phyloP scores from a whole-genome alignment of 805 yeast species.

The Saccharomyces mikatae region DNA sequence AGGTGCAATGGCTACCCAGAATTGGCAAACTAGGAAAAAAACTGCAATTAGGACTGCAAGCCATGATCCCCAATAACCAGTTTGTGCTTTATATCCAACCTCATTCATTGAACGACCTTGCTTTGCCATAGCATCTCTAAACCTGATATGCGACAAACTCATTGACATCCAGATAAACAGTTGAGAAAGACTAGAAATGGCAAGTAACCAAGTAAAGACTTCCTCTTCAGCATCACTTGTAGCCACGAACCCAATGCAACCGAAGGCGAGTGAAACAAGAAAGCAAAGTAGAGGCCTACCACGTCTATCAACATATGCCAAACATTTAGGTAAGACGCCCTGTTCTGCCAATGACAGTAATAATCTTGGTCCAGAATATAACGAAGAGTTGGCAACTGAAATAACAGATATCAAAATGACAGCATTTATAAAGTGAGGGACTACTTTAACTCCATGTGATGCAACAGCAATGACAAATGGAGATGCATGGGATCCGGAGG shows the following conservation, averaged over 20 bases:
- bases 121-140: slow-evolving; percentile 45
- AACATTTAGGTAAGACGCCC: slow-evolving; percentile 42
- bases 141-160: slow-evolving; percentile 59
- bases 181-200: slow-evolving; percentile 72
- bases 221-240: slow-evolving; percentile 49
- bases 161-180: slow-evolving; percentile 75
- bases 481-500: slow-evolving; percentile 39
- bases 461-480: slow-evolving; percentile 44
- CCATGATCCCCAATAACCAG: slow-evolving; percentile 51
- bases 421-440: slow-evolving; percentile 48
- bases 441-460: slow-evolving; percentile 35
- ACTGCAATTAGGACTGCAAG: slow-evolving; percentile 45
- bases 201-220: slow-evolving; percentile 68
- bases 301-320: slow-evolving; percentile 39
- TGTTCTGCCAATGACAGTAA: slow-evolving; percentile 44
- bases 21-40: slow-evolving; percentile 53
- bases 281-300: slow-evolving; percentile 53
- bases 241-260: slow-evolving; percentile 52
- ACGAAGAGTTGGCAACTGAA: slow-evolving; percentile 55
- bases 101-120: slow-evolving; percentile 52
- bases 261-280: slow-evolving; percentile 37
- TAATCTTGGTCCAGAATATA: slow-evolving; percentile 53
- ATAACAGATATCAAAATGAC: slow-evolving; percentile 51
- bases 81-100: slow-evolving; percentile 48
- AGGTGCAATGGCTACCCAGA: slow-evolving; percentile 69